Conservation (phyloP, 805 yeast species). For the Starmerella apicola region DNA sequence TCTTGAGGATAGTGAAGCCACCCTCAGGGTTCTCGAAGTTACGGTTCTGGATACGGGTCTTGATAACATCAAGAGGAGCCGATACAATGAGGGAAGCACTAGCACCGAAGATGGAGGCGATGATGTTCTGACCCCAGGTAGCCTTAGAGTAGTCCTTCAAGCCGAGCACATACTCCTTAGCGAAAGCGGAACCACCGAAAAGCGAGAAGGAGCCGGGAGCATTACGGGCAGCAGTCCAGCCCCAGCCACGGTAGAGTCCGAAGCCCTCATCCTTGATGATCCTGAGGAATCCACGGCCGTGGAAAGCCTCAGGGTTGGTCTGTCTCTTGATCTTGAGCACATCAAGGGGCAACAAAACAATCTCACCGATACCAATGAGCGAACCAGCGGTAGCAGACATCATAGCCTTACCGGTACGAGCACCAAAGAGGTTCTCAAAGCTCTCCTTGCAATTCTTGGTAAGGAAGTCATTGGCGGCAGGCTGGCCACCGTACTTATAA, state of each 20-base stretch:
- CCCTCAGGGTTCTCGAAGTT: slow-evolving; percentile 92
- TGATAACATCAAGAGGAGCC: slow-evolving; percentile 95
- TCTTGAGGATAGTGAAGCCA: slow-evolving; percentile 83
- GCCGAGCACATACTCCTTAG: slow-evolving; percentile 88
- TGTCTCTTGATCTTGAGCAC: slow-evolving; percentile 97
- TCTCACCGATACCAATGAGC: slow-evolving; percentile 88
- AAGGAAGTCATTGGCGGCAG: slow-evolving; percentile 89
- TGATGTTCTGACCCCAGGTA: slow-evolving; percentile 88
- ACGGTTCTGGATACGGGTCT: slow-evolving; percentile 95
- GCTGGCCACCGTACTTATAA: slow-evolving; percentile 98
- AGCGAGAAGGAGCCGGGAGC: slow-evolving; percentile 98
- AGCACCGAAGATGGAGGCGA: slow-evolving; percentile 92
- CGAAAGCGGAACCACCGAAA: slow-evolving; percentile 97
- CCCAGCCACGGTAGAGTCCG: slow-evolving; percentile 95
- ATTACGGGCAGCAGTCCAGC: slow-evolving; percentile 99
- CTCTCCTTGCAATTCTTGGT: slow-evolving; percentile 55
- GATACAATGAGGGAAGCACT: slow-evolving; percentile 91
- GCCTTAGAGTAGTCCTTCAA: slow-evolving; percentile 79
- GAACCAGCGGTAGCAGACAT: slow-evolving; percentile 97
- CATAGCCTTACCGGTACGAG: slow-evolving; percentile 93
- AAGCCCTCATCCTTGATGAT: slow-evolving; percentile 85
- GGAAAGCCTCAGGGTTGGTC: slow-evolving; percentile 99
- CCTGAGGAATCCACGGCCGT: slow-evolving; percentile 89
- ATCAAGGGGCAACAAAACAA: slow-evolving; percentile 86
- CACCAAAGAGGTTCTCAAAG: slow-evolving; percentile 71